Percentiles rank a stretch among this genome's conserved stretches.
Conservation (phyloP, 2,329 filamentous ascomycete genomes). For the Clathrospora elynae region DNA sequence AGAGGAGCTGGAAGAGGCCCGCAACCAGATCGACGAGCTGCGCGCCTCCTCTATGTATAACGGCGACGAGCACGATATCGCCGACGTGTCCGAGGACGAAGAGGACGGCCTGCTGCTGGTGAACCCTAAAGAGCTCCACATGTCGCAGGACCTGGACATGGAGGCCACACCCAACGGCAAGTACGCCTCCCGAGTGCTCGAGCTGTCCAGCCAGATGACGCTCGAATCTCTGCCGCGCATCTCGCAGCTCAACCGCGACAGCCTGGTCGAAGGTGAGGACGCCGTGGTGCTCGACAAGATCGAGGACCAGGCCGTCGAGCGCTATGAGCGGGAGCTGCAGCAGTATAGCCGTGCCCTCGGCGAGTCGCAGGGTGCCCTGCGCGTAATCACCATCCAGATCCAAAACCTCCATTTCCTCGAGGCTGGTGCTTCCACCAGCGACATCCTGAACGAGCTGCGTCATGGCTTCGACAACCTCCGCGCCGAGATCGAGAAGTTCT, state of each 20-base stretch:
- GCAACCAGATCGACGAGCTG: slow-evolving; percentile 45
- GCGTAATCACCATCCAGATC: slow-evolving; percentile 52
- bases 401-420: slow-evolving; percentile 51
- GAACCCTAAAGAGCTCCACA: slow-evolving; percentile 41
- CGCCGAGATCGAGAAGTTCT: slow-evolving; percentile 47
- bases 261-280: slow-evolving; percentile 30
- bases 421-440: slow-evolving; percentile 36
- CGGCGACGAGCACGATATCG: slow-evolving; percentile 29
- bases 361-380: slow-evolving; percentile 48
- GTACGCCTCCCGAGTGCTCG: slow-evolving; percentile 36
- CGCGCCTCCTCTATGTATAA: slow-evolving; percentile 41
- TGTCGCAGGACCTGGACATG: slow-evolving; percentile 39
- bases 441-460: slow-evolving; percentile 50
- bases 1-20: slow-evolving; percentile 42
- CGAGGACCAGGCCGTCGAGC: slow-evolving; percentile 44
- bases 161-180: slow-evolving; percentile 33
- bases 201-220: slow-evolving; percentile 38
- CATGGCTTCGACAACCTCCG: slow-evolving; percentile 51
- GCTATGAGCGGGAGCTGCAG: slow-evolving; percentile 50
- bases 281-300: slow-evolving; percentile 30
- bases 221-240: slow-evolving; percentile 32
- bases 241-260: slow-evolving; percentile 36
- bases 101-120: slow-evolving; percentile 41
- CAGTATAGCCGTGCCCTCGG: slow-evolving; percentile 47
- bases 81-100: slow-evolving; percentile 36